Conservation (phyloP, 1,139 yeast genomes). For the Tardiomyces digboiensis region DNA sequence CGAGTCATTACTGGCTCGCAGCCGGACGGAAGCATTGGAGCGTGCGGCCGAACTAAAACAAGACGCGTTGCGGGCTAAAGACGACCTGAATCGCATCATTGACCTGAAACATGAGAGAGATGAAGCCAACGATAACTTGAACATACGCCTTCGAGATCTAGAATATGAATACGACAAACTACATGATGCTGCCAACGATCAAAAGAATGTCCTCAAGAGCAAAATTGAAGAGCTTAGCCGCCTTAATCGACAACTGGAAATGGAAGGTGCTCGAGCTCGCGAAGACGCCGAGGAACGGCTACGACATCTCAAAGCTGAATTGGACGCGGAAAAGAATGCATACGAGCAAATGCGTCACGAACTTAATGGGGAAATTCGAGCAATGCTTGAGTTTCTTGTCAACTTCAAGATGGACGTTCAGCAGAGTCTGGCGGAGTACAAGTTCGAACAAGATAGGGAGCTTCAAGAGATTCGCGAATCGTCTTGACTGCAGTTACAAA, state of each 20-base stretch:
- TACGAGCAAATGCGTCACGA: background rate
- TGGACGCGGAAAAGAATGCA: background rate
- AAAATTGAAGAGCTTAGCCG: background rate
- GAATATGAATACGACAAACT: background rate
- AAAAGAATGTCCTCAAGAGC: background rate
- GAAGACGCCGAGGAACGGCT: background rate
- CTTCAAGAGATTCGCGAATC: background rate
- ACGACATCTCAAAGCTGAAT: background rate
- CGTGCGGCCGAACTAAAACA: background rate
- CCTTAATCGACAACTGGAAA: background rate
- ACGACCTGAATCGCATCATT: background rate
- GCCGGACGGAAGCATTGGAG: background rate
- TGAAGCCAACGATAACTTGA: background rate
- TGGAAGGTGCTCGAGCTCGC: background rate
- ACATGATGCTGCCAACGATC: background rate
- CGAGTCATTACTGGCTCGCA: background rate
- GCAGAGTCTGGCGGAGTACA: background rate
- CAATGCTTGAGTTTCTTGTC: background rate
- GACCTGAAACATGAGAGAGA: background rate
- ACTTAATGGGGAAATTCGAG: background rate
- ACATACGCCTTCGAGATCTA: background rate
- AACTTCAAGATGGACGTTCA: background rate
- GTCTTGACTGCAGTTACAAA: background rate
- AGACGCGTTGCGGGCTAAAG: background rate
- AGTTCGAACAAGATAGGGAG: background rate